A percentile compares a stretch with the other conserved stretches of the same genome.
Conservation (phyloP, 441 rosid genomes). For the Cnidoscolus chayamansa region DNA sequence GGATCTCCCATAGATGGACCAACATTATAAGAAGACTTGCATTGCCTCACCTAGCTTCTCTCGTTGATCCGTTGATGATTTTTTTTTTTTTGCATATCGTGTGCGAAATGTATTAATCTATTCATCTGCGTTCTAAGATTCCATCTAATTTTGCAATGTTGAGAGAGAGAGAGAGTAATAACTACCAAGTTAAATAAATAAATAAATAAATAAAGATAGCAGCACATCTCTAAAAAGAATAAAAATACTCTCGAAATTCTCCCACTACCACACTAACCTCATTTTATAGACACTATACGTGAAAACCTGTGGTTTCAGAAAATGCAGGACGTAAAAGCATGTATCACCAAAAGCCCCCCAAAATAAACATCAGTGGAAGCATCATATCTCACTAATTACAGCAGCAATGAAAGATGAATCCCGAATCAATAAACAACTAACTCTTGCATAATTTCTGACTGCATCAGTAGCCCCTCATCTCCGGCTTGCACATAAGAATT, state of each 20-base stretch:
- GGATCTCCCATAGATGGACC: too few relatives aligned
- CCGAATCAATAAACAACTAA: not conserved
- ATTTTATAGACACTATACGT: constrained; percentile 4
- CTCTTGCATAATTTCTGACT: not conserved
- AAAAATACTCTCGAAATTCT: constrained; percentile 16
- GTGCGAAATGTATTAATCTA: too few relatives aligned
- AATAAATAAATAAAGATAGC: not conserved
- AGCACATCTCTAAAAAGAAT: constrained; percentile 23
- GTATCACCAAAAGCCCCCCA: constrained; percentile 3
- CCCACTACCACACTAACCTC: constrained; percentile 22
- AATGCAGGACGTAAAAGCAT: not conserved
- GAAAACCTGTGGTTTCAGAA: constrained; percentile 13
- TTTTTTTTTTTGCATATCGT: too few relatives aligned
- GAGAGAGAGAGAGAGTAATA: too few relatives aligned
- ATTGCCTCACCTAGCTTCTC: too few relatives aligned
- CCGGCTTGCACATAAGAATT: not conserved
- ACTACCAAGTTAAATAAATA: not conserved
- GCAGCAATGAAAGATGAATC: constrained; percentile 10
- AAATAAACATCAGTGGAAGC: constrained; percentile 1
- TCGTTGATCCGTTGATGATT: too few relatives aligned
- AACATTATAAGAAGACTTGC: too few relatives aligned
- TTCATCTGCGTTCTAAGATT: too few relatives aligned
- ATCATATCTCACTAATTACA: constrained; percentile 25
- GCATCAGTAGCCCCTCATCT: not conserved
- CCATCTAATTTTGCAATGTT: too few relatives aligned